Evolutionary conservation across 371 early-diverging fungal species (phyloP), one percentile per base, ranked within the genome.

Genomic region (Capillidium rhysosporum): DNA sequence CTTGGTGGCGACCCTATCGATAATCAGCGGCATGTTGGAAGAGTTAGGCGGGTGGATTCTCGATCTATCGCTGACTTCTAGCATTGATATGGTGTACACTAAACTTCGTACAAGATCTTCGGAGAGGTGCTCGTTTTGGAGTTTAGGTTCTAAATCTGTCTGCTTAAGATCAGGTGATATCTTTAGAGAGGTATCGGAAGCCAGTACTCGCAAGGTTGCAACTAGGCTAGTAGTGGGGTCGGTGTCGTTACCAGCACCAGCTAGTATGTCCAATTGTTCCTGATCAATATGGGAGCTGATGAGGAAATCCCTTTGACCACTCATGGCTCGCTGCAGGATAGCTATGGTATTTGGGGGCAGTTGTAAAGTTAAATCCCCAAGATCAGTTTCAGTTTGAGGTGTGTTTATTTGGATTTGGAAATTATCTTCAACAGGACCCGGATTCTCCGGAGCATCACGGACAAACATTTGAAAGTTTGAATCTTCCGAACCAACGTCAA

Each of bases 1-100:
- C 4, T 40, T 25, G 29, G 40, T 40, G 20, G 54, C 18, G 43
- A 53, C 40, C 7, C 54, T 21, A 43, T 53, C 54, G 12, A 53
- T 26, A 18, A 53, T 24, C 23, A 20, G 28, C 8, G 44, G 40
- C 40, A 44, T 51, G 2, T 2, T 10, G 21, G 40, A 7, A 10
- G 41, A 9, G 30, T 44, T 44, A 10, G 16, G 14, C 7, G 2
- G 5, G 18, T 20, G 28, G 40, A 54, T 26, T 28, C 59, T 56
- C 16, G 80, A 82, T 16, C 87, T 73, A 16, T 72, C 62, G 1
- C 72, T 69, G 18, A 82, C 75, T 58, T 84, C 87, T 1, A 79
- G 65, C 29, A 74, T 66, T 0, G 72, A 66, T 28, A 87, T 73
- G 0, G 85, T 84, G 61, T 81, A 82, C 0, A 73, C 75, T 46